Percentiles rank a stretch among this genome's conserved stretches.
Evolutionary conservation across 441 rosid species (phyloP).

Genomic region (Jatropha multifida): DNA sequence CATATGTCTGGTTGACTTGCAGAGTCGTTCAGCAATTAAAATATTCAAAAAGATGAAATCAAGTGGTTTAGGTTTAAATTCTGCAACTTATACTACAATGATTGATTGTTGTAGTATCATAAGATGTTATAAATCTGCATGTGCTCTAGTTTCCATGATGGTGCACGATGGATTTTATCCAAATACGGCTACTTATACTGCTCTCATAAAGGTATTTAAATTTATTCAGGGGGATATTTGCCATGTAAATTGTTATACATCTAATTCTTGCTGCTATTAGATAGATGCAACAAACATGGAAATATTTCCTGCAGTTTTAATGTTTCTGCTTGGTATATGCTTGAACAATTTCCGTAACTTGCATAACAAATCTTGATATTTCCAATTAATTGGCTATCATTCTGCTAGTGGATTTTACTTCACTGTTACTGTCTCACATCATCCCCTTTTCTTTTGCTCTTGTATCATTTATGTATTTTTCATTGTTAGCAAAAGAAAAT

Average conservation of each 20-base stretch:
- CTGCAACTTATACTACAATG: slow-evolving; percentile 69
- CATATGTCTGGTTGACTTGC: slow-evolving; percentile 33
- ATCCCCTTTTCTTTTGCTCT: too few species aligned
- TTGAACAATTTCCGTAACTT: neutral
- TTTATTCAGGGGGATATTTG: neutral
- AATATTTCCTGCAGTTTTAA: neutral
- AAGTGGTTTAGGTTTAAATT: slow-evolving; percentile 44
- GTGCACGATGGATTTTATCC: slow-evolving; percentile 71
- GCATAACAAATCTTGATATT: neutral
- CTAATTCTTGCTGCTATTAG: neutral
- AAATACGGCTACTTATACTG: slow-evolving; percentile 41
- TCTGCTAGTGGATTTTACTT: neutral
- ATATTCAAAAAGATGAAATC: slow-evolving; percentile 62
- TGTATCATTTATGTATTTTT: neutral
- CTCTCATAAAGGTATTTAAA: slow-evolving; percentile 60
- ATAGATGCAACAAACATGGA: neutral
- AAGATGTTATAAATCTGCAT: slow-evolving; percentile 53
- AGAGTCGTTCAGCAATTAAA: slow-evolving; percentile 53
- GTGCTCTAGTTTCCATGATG: slow-evolving; percentile 73
- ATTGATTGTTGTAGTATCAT: slow-evolving; percentile 61
- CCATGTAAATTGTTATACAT: neutral
- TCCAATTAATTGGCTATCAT: neutral
- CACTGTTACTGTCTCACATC: neutral
- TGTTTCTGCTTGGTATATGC: slow-evolving; percentile 4
- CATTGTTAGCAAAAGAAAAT: neutral